These are phyloP conservation scores for Zizania latifolia DNA, from an alignment of 176 grass and related monocot species.

Conservation along the genomic window DNA sequence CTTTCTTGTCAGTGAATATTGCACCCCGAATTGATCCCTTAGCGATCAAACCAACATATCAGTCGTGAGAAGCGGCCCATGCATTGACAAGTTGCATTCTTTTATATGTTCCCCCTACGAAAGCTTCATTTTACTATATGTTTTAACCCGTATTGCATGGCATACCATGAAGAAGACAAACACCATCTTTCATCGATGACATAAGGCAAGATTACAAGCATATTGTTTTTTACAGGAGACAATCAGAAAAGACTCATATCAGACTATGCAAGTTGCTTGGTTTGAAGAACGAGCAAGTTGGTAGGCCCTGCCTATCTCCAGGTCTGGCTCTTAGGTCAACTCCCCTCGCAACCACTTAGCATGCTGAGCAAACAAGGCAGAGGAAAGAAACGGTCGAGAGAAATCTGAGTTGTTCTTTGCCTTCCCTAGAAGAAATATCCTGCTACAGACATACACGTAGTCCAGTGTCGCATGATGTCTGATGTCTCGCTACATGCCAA, in stretches of 20 bases:
- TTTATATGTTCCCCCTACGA: neutral
- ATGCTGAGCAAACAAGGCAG: constrained; percentile 3
- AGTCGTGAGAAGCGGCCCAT: neutral
- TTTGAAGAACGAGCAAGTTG: constrained; percentile 24
- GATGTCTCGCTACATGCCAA: neutral
- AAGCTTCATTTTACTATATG: constrained; percentile 11
- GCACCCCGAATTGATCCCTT: neutral
- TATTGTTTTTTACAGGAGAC: constrained; percentile 3
- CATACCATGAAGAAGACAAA: constrained; percentile 20
- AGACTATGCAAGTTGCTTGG: constrained; percentile 13
- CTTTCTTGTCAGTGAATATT: constrained; percentile 22
- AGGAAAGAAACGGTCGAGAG: constrained; percentile 20
- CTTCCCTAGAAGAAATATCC: constrained; percentile 8
- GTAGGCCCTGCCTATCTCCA: constrained; percentile 1
- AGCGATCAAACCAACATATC: constrained; percentile 15
- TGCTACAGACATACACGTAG: neutral
- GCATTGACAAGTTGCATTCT: constrained; percentile 30
- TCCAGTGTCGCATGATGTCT: neutral
- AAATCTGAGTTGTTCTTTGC: constrained; percentile 19
- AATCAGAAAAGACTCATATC: constrained; percentile 16
- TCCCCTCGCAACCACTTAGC: constrained; percentile 16
- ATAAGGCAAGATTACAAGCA: neutral
- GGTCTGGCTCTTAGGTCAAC: constrained; percentile 19
- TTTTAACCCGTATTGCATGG: constrained; percentile 19
- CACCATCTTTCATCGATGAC: constrained; percentile 35